Conservation (phyloP, 2,329 filamentous ascomycete species). For the Phyllosticta citribraziliensis region DNA sequence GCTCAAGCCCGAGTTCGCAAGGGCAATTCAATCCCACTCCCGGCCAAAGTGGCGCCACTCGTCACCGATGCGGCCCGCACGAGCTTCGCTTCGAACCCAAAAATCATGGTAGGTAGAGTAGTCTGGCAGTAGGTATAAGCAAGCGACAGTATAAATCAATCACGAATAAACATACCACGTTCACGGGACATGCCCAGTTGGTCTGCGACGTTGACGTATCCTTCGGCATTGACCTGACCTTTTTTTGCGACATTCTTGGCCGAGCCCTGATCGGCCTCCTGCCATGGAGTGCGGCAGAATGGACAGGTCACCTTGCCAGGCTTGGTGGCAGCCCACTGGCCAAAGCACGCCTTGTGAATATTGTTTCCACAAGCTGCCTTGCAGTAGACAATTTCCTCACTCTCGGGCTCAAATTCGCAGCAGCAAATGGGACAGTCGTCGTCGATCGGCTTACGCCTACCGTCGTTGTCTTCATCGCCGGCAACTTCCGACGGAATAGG, state of each 20-base stretch:
- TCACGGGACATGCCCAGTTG: conserved; percentile 47
- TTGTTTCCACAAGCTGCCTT: conserved; percentile 48
- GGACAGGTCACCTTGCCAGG: conserved; percentile 45
- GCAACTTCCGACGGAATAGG: conserved; percentile 35
- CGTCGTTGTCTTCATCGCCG: conserved; percentile 27
- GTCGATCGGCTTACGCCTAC: conserved; percentile 48
- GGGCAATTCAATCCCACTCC: background rate
- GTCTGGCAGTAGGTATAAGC: conserved; percentile 10
- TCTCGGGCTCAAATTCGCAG: conserved; percentile 41
- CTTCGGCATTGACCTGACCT: conserved; percentile 37
- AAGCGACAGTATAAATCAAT: background rate
- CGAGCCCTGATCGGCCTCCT: conserved; percentile 33
- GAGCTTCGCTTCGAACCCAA: conserved; percentile 13
- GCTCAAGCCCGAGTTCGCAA: background rate
- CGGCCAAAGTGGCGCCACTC: background rate
- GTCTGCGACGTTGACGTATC: conserved; percentile 52
- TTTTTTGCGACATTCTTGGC: conserved; percentile 37
- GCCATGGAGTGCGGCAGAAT: conserved; percentile 50
- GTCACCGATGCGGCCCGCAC: background rate
- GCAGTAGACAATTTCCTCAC: conserved; percentile 38
- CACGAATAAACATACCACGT: conserved; percentile 34
- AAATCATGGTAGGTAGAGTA: conserved; percentile 15
- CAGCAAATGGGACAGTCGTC: conserved; percentile 57
- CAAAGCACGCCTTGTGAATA: conserved; percentile 42
- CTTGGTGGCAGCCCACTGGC: conserved; percentile 33